Percentiles rank a stretch among this genome's conserved stretches.
Evolutionary conservation across 768 basidiomycete species (phyloP).

Genomic region (Rhizopogon vulgaris): DNA sequence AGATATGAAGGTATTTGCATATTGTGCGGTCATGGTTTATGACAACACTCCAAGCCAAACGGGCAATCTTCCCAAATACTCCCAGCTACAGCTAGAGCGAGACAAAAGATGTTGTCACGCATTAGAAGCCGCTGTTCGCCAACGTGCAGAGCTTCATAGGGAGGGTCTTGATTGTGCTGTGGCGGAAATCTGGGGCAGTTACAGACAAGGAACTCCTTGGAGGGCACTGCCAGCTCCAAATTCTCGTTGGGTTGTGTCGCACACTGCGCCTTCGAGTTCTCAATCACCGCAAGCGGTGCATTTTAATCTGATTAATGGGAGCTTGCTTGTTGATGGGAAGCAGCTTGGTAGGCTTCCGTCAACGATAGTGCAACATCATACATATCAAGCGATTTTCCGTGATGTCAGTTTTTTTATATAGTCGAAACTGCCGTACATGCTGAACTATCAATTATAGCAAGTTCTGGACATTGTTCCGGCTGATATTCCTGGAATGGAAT

Average conservation of each 20-base stretch:
- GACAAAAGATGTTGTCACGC: constrained; percentile 23
- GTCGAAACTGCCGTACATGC: not conserved
- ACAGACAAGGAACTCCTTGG: constrained; percentile 21
- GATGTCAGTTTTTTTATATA: constrained; percentile 6
- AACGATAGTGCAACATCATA: constrained; percentile 11
- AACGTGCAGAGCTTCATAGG: not conserved
- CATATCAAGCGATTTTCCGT: constrained; percentile 17
- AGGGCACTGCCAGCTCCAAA: constrained; percentile 2
- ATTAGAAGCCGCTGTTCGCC: constrained; percentile 11
- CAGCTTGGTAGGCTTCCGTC: constrained; percentile 18
- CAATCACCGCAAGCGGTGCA: constrained; percentile 17
- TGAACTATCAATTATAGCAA: constrained; percentile 11
- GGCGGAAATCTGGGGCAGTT: constrained; percentile 16
- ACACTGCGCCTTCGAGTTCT: constrained; percentile 4
- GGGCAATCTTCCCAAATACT: constrained; percentile 4
- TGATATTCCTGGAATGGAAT: constrained; percentile 22
- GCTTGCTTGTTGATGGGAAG: constrained; percentile 22
- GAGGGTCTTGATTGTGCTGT: constrained; percentile 17
- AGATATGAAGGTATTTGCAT: constrained; percentile 20
- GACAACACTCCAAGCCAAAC: constrained; percentile 17
- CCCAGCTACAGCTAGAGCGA: constrained; percentile 19
- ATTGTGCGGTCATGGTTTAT: constrained; percentile 20
- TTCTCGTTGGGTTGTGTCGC: constrained; percentile 18
- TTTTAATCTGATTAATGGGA: constrained; percentile 18
- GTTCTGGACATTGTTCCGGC: constrained; percentile 17